Evolutionary conservation across 2,329 filamentous ascomycete species (phyloP), one percentile per base, ranked within the genome.

Genomic region (Akanthomyces uredinophilus): DNA sequence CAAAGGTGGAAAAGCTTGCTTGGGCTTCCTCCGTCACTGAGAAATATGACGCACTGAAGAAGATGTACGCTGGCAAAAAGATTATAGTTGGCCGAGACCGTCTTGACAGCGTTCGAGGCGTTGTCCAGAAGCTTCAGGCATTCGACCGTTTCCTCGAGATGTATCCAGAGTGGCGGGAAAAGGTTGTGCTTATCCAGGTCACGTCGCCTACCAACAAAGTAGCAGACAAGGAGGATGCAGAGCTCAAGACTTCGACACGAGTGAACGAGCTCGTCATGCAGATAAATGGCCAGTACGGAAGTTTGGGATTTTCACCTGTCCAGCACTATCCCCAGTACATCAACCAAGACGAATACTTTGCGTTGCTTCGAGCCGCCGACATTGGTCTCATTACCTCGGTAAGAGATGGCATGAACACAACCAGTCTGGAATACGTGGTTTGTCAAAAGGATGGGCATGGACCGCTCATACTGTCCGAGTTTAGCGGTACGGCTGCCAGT

Each of bases 381-480:
- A 91, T 97, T 67, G 94, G 92, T 4, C 81, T 98, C 56, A 97
- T 98, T 74, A 97, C 95, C 7, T 96, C 92, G 68, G 93, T 98
- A 24, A 87, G 94, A 64, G 95, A 98, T 73, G 94, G 94, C 63
- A 97, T 98, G 93, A 98, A 97, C 79, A 97, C 94, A 0, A 96
- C 93, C 22, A 96, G 92, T 72, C 80, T 98, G 68, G 95, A 98
- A 75, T 98, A 97, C 72, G 87, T 98, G 62, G 84, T 96, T 63
- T 96, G 92, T 74, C 94, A 98, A 75, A 90, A 91, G 70, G 89
- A 95, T 65, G 88, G 87, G 62, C 87, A 93, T 68, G 91, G 93
- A 1, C 94, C 93, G 1, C 80, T 98, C 52, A 97, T 98, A 67
- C 84, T 98, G 27, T 98, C 95, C 16, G 94, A 98, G 74, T 98